phyloP scores from a whole-genome alignment of 176 grass and related monocot genomes.

The Carex scoparia region DNA sequence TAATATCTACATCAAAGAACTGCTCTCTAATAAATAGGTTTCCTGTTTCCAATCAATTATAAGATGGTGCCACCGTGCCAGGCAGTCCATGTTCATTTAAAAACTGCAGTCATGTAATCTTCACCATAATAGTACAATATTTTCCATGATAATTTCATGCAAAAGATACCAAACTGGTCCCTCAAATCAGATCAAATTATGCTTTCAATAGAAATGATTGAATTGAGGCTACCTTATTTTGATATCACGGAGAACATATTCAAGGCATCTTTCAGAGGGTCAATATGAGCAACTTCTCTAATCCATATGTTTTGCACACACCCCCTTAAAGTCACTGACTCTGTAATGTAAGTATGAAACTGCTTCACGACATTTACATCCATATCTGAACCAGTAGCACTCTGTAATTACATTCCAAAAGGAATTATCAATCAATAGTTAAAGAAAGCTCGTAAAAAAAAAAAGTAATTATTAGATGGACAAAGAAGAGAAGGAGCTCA shows the following conservation, averaged over 20 bases:
- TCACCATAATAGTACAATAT: conserved; percentile 13
- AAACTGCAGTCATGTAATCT: background rate
- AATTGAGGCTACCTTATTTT: conserved; percentile 19
- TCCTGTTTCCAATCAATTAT: conserved; percentile 24
- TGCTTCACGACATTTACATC: conserved; percentile 28
- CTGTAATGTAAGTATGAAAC: conserved; percentile 31
- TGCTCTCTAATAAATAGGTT: background rate
- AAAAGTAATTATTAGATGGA: background rate
- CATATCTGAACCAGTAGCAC: conserved; percentile 36
- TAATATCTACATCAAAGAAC: conserved; percentile 7
- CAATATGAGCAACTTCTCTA: conserved; percentile 46
- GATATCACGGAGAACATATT: conserved; percentile 37
- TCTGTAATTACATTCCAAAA: conserved; percentile 42
- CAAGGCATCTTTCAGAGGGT: conserved; percentile 66
- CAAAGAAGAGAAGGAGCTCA: conserved; percentile 39
- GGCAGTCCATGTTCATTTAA: conserved; percentile 10
- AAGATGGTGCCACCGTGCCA: conserved; percentile 1
- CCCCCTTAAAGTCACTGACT: conserved; percentile 22
- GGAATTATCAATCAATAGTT: conserved; percentile 19
- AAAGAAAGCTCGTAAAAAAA: background rate
- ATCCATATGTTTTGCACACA: conserved; percentile 57
- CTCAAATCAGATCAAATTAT: background rate
- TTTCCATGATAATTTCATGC: background rate
- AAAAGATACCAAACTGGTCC: background rate
- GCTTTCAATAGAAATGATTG: background rate